Evolutionary conservation across 176 grass and related monocot species (phyloP).

Genomic region (Leersia perrieri): DNA sequence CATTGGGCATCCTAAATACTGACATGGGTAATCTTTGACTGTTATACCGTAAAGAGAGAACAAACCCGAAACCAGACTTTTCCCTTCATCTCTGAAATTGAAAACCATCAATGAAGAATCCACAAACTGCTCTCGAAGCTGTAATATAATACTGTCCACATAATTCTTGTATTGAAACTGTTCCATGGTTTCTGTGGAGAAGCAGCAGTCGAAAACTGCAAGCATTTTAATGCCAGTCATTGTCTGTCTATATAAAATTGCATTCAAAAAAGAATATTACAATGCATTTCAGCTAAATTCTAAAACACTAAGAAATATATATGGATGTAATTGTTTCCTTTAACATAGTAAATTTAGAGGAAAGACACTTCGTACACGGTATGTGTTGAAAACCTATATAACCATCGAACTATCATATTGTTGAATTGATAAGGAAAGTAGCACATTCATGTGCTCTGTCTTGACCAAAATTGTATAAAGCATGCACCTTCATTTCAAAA

Average conservation of each 20-base stretch:
- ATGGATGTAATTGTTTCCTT: background rate
- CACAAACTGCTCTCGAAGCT: conserved; percentile 65
- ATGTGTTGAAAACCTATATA: too few species aligned
- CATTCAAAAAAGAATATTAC: background rate
- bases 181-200: conserved; percentile 76
- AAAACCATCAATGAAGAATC: conserved; percentile 78
- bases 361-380: too few species aligned
- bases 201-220: conserved; percentile 95
- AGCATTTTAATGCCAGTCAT: conserved; percentile 23
- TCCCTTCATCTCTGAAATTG: conserved; percentile 74
- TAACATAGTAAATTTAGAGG: too few species aligned
- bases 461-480: background rate
- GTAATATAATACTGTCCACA: conserved; percentile 58
- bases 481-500: background rate
- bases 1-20: conserved; percentile 69
- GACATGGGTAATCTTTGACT: conserved; percentile 66
- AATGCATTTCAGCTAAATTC: background rate
- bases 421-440: too few species aligned
- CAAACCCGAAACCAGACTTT: conserved; percentile 52
- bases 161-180: conserved; percentile 74
- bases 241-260: background rate
- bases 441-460: too few species aligned
- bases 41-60: conserved; percentile 66
- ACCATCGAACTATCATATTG: too few species aligned
- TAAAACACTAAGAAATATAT: background rate